Evolutionary conservation across 2,329 filamentous ascomycete species (phyloP), one percentile per base, ranked within the genome.

Genomic region (Trichoderma atroviride): DNA sequence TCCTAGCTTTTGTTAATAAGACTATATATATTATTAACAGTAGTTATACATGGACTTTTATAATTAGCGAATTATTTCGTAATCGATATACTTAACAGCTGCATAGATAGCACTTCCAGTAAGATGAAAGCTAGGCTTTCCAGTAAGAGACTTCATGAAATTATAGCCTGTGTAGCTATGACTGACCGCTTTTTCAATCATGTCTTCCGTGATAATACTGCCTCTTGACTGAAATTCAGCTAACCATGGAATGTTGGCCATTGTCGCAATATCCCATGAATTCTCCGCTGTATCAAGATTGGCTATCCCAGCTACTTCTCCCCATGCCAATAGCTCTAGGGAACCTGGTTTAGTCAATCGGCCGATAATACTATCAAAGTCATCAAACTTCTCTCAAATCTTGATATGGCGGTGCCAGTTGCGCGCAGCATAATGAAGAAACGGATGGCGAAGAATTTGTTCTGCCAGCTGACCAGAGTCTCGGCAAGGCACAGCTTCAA

Each of bases 251-350:
- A 66, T 47, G 16, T 58, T 7, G 22, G 53, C 52, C 11, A 11
- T 57, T 11, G 53, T 50, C 35, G 63, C n/a, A 43, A 61, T 61
- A 47, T 61, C 58, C 59, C 59, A 61, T n/a, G 40, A 5, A 61
- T 61, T 31, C 31, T 11, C 13, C 14, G 59, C 59, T 31, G 31
- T 22, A 4, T 61, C 37, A n/a, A 61, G 4, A 31, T 61, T 61
- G 2, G 37, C 37, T 61, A 61, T 29, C 10, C 40, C 24, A 43
- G 59, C 59, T 29, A 22, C 22, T 60, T 60, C 57, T 27, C 57
- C 57, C 37, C 59, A 61, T 50, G 40, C 37, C 10, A 61, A 29
- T 40, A 61, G 59, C 24, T 14, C 59, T 33, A 24, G 29, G 10
- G 59, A 61, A 6, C 22, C 29, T 50, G 59, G 59, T 6, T 61